A percentile compares a stretch with the other conserved stretches of the same genome.
phyloP scores from a whole-genome alignment of 2,329 filamentous ascomycete genomes.

The Biscogniauxia marginata region DNA sequence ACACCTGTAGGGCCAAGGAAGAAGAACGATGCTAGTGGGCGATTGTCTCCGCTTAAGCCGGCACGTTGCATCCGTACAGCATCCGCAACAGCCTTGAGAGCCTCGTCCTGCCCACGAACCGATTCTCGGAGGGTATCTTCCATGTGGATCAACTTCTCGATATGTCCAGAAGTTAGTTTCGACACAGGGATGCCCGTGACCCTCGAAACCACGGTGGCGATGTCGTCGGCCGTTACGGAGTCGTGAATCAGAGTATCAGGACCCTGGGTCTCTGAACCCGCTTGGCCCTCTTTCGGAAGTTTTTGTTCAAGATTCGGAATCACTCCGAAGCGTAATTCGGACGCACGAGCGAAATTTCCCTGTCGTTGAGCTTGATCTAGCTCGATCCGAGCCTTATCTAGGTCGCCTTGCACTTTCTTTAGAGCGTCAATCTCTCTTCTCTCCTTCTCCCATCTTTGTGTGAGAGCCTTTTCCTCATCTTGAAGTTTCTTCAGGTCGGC shows the following conservation, averaged over 20 bases:
- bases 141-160: constrained; percentile 94
- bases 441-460: constrained; percentile 86
- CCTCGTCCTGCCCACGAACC: constrained; percentile 91
- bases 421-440: constrained; percentile 80
- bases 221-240: constrained; percentile 92
- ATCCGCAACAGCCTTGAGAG: constrained; percentile 84
- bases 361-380: constrained; percentile 84
- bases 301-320: constrained; percentile 81
- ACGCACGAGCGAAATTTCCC: constrained; percentile 87
- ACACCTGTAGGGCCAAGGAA: constrained; percentile 96
- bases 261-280: constrained; percentile 29
- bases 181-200: constrained; percentile 90
- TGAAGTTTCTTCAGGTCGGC: constrained; percentile 72
- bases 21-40: constrained; percentile 93
- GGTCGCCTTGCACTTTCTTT: constrained; percentile 83
- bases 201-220: constrained; percentile 85
- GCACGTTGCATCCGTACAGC: constrained; percentile 93
- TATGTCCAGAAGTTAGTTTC: constrained; percentile 89
- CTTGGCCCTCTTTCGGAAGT: constrained; percentile 71
- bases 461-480: constrained; percentile 72
- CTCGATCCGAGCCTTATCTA: constrained; percentile 82
- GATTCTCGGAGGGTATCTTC: constrained; percentile 82
- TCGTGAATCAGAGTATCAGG: constrained; percentile 76
- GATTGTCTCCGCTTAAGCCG: constrained; percentile 85
- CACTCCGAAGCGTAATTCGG: constrained; percentile 82